A percentile compares a stretch with the other conserved stretches of the same genome.
phyloP scores from a whole-genome alignment of 805 yeast species.

The Myxozyma neotropica region DNA sequence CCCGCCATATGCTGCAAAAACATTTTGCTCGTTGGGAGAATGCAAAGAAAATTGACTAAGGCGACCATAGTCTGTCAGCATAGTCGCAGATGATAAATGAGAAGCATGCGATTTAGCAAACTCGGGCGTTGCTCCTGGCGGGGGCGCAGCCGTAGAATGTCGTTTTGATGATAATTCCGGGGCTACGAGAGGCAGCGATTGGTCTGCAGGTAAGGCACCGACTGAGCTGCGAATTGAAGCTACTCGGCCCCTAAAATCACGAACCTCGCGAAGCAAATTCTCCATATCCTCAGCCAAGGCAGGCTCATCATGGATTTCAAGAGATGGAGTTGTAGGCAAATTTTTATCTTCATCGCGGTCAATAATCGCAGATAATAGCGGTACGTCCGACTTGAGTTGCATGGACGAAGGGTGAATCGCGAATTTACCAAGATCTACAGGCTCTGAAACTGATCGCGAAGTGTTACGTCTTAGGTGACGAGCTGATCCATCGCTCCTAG shows the following conservation, averaged over 20 bases:
- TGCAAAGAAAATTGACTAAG: constrained; percentile 16
- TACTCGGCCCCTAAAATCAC: constrained; percentile 26
- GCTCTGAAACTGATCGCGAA: constrained; percentile 13
- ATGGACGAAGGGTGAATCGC: background rate
- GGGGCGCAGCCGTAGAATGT: too few relatives aligned
- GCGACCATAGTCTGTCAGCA: constrained; percentile 6
- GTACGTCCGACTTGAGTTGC: constrained; percentile 2
- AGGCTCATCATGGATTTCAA: background rate
- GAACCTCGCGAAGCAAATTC: constrained; percentile 26
- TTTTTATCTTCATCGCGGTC: background rate
- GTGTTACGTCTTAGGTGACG: background rate
- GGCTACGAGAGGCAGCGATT: background rate
- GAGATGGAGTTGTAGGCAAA: background rate
- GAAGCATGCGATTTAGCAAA: background rate
- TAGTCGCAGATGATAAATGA: constrained; percentile 3
- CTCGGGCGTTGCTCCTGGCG: background rate
- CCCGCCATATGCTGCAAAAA: constrained; percentile 14
- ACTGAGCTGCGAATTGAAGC: constrained; percentile 14
- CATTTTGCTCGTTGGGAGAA: constrained; percentile 6
- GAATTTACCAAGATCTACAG: background rate
- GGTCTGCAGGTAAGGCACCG: background rate
- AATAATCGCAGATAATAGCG: constrained; percentile 10
- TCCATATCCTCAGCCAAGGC: constrained; percentile 28
- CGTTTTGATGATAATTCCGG: background rate
- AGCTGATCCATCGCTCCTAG: background rate